A percentile compares a stretch with the other conserved stretches of the same genome.
phyloP scores from a whole-genome alignment of 768 basidiomycete species.

The Naematelia encephala region DNA sequence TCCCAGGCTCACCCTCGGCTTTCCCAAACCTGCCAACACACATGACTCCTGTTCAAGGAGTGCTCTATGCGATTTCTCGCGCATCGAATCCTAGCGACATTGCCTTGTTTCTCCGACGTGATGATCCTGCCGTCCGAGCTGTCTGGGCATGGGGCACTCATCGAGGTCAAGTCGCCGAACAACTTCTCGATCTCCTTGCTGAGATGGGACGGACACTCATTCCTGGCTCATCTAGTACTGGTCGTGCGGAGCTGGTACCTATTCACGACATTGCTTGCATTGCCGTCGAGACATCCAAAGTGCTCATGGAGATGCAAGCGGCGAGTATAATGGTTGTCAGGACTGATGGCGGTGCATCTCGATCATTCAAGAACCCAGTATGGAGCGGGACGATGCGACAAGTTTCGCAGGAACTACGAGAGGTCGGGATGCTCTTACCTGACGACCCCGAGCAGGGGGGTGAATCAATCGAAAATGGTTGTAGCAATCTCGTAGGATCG shows the following conservation, averaged over 20 bases:
- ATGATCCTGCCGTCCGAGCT: slow-evolving; percentile 17
- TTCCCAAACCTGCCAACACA: slow-evolving; percentile 23
- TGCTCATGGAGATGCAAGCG: slow-evolving; percentile 39
- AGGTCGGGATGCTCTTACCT: slow-evolving; percentile 6
- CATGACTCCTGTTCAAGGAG: slow-evolving; percentile 11
- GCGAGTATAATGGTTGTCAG: slow-evolving; percentile 16
- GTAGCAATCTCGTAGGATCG: slow-evolving; percentile 36
- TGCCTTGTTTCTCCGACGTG: slow-evolving; percentile 22
- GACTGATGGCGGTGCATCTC: not conserved
- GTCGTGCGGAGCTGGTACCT: slow-evolving; percentile 17
- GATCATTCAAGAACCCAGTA: slow-evolving; percentile 7
- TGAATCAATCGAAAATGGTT: slow-evolving; percentile 30
- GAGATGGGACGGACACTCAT: slow-evolving; percentile 18
- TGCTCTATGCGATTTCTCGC: slow-evolving; percentile 22
- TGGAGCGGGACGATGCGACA: slow-evolving; percentile 24
- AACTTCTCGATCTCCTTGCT: slow-evolving; percentile 19
- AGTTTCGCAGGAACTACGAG: slow-evolving; percentile 16
- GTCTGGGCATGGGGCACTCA: slow-evolving; percentile 32
- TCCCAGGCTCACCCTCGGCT: slow-evolving; percentile 24
- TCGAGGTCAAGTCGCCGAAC: slow-evolving; percentile 30
- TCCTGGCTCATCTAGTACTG: not conserved
- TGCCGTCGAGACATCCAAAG: slow-evolving; percentile 33
- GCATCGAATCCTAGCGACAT: slow-evolving; percentile 31
- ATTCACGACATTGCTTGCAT: slow-evolving; percentile 27
- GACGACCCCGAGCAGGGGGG: slow-evolving; percentile 5